Conservation (phyloP, 805 yeast species). For the Candida taoyuanica region DNA sequence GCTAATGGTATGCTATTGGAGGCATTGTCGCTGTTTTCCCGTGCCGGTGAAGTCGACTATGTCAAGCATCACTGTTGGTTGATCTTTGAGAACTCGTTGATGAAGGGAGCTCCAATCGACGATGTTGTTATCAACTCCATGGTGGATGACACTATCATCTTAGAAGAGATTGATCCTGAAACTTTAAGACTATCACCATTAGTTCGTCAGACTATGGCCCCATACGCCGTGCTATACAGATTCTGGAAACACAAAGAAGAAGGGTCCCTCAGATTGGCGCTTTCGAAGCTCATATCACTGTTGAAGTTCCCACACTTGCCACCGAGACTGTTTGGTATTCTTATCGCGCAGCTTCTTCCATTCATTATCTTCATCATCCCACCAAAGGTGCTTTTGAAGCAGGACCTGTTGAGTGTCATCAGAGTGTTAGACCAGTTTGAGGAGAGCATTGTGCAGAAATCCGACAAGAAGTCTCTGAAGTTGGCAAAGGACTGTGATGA, state of each 20-base stretch:
- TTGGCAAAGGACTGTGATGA: slow-evolving; percentile 15
- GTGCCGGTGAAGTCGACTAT: slow-evolving; percentile 53
- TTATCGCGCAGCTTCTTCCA: slow-evolving; percentile 46
- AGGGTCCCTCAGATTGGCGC: slow-evolving; percentile 27
- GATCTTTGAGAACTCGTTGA: slow-evolving; percentile 54
- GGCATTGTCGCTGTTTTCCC: slow-evolving; percentile 58
- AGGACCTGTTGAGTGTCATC: slow-evolving; percentile 20
- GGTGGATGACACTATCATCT: slow-evolving; percentile 34
- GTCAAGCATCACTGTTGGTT: slow-evolving; percentile 51
- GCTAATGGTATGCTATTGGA: slow-evolving; percentile 39
- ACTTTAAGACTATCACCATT: slow-evolving; percentile 43
- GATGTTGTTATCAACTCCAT: slow-evolving; percentile 53
- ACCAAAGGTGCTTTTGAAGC: slow-evolving; percentile 19
- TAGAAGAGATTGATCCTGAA: slow-evolving; percentile 25
- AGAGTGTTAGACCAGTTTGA: slow-evolving; percentile 23
- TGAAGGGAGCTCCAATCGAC: slow-evolving; percentile 48
- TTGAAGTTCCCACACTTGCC: slow-evolving; percentile 52
- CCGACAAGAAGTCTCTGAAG: slow-evolving; percentile 15
- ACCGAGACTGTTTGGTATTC: slow-evolving; percentile 41
- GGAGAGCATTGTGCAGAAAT: slow-evolving; percentile 5
- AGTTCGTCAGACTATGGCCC: slow-evolving; percentile 64
- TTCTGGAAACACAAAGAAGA: slow-evolving; percentile 35
- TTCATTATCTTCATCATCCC: slow-evolving; percentile 29
- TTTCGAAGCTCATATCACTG: slow-evolving; percentile 33
- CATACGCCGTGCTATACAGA: slow-evolving; percentile 59